Conservation (phyloP, 306 rosid genomes). For the Quercus agrifolia region DNA sequence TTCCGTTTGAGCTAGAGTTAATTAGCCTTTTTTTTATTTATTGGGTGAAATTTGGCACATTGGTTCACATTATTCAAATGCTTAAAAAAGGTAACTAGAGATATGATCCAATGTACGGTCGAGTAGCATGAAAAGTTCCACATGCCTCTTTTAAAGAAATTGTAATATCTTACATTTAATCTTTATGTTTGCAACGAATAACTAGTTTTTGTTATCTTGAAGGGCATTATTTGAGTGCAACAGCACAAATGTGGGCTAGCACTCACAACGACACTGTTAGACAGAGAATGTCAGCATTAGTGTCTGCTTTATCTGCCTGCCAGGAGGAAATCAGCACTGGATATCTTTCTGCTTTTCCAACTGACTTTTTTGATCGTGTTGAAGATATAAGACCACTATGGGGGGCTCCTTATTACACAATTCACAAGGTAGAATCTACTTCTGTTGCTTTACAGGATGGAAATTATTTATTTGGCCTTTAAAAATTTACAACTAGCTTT, state of each 20-base stretch:
- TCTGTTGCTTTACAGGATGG: neutral
- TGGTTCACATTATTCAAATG: neutral
- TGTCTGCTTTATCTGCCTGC: conserved; percentile 53
- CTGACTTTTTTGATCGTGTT: conserved; percentile 61
- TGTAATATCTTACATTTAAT: conserved; percentile 1
- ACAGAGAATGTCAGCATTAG: conserved; percentile 57
- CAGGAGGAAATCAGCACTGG: conserved; percentile 72
- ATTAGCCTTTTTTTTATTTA: neutral
- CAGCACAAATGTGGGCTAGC: conserved; percentile 89
- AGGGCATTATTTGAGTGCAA: conserved; percentile 95
- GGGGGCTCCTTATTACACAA: conserved; percentile 91
- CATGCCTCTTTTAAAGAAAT: neutral
- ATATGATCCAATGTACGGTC: too few relatives aligned
- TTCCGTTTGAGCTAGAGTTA: too few relatives aligned
- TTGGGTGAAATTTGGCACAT: neutral
- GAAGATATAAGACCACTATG: conserved; percentile 57
- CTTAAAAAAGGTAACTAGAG: neutral
- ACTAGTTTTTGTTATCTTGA: conserved; percentile 32
- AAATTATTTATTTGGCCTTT: conserved; percentile 1
- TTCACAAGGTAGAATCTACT: conserved; percentile 71
- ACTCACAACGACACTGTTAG: conserved; percentile 53
- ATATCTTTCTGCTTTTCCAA: conserved; percentile 90
- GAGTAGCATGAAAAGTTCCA: too few relatives aligned
- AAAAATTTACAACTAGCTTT: neutral
- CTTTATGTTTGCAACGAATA: conserved; percentile 3